A percentile compares a stretch with the other conserved stretches of the same genome.
Evolutionary conservation across 768 basidiomycete genomes (phyloP).

Genomic region (Hirschioporus abietinus): DNA sequence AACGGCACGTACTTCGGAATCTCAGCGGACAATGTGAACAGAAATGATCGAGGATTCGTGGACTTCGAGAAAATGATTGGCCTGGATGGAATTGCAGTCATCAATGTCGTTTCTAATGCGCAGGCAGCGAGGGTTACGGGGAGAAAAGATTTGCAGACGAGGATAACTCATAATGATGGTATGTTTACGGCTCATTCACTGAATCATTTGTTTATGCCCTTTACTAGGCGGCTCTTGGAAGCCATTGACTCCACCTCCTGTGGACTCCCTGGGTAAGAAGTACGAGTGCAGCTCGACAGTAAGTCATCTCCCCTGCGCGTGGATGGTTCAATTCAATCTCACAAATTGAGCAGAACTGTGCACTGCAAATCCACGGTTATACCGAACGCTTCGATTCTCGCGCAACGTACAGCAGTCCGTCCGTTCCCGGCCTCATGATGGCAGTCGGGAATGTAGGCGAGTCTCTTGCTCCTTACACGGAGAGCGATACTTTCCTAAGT

Average conservation of each 20-base stretch:
- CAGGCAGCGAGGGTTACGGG: slow-evolving; percentile 66
- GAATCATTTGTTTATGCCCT: slow-evolving; percentile 7
- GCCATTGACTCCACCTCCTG: slow-evolving; percentile 62
- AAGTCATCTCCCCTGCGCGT: slow-evolving; percentile 13
- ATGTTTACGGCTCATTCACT: slow-evolving; percentile 17
- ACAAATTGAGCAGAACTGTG: slow-evolving; percentile 53
- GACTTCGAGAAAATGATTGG: slow-evolving; percentile 99
- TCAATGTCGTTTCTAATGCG: slow-evolving; percentile 86
- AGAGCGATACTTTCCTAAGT: slow-evolving; percentile 93
- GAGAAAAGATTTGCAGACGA: slow-evolving; percentile 69
- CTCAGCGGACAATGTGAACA: slow-evolving; percentile 83
- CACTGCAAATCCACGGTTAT: slow-evolving; percentile 91
- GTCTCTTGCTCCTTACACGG: slow-evolving; percentile 67
- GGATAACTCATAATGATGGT: slow-evolving; percentile 98
- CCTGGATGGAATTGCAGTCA: slow-evolving; percentile 89
- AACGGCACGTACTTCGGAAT: slow-evolving; percentile 96
- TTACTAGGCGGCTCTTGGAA: slow-evolving; percentile 80
- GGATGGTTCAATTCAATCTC: background rate
- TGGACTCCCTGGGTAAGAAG: slow-evolving; percentile 66
- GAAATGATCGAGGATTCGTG: slow-evolving; percentile 82
- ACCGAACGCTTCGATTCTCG: slow-evolving; percentile 88
- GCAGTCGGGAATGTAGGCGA: slow-evolving; percentile 96
- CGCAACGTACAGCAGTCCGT: slow-evolving; percentile 91
- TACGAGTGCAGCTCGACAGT: slow-evolving; percentile 75
- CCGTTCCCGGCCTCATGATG: slow-evolving; percentile 89